These are phyloP conservation scores for Hawksworthiomyces lignivorus DNA, from an alignment of 2,329 filamentous ascomycete genomes.

Conservation along the genomic window DNA sequence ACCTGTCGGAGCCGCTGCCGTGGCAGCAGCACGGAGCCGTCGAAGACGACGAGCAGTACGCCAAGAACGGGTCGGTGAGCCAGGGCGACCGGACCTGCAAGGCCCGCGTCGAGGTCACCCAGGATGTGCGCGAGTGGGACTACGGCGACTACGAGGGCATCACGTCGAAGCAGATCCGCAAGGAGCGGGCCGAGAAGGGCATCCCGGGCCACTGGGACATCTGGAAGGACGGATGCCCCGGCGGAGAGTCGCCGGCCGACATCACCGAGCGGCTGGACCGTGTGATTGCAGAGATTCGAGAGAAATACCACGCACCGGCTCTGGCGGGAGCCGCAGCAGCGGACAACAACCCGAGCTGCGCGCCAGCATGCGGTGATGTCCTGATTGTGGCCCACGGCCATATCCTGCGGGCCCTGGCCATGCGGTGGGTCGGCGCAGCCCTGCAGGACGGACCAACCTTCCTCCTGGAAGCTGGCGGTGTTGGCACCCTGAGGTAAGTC, in stretches of 20 bases:
- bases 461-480: slow-evolving; percentile 80
- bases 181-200: slow-evolving; percentile 48
- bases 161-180: slow-evolving; percentile 61
- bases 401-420: slow-evolving; percentile 79
- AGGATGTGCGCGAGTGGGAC: slow-evolving; percentile 77
- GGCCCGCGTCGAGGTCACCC: slow-evolving; percentile 58
- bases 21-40: slow-evolving; percentile 50
- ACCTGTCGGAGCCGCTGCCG: slow-evolving; percentile 59
- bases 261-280: slow-evolving; percentile 65
- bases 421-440: slow-evolving; percentile 71
- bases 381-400: slow-evolving; percentile 84
- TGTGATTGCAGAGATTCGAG: slow-evolving; percentile 67
- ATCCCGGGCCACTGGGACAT: slow-evolving; percentile 65
- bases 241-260: slow-evolving; percentile 72
- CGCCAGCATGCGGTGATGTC: slow-evolving; percentile 51
- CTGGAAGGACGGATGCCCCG: slow-evolving; percentile 80
- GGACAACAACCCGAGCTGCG: slow-evolving; percentile 36
- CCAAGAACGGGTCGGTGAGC: slow-evolving; percentile 8
- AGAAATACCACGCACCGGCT: slow-evolving; percentile 47
- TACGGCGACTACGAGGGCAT: slow-evolving; percentile 84
- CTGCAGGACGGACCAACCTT: slow-evolving; percentile 70
- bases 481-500: slow-evolving; percentile 65
- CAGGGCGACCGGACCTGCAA: slow-evolving; percentile 37
- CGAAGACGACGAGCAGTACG: slow-evolving; percentile 13
- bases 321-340: slow-evolving; percentile 37